Evolutionary conservation across 495 filamentous ascomycete species (phyloP), one percentile per base, ranked within the genome.

Genomic region (Amniculicola lignicola): DNA sequence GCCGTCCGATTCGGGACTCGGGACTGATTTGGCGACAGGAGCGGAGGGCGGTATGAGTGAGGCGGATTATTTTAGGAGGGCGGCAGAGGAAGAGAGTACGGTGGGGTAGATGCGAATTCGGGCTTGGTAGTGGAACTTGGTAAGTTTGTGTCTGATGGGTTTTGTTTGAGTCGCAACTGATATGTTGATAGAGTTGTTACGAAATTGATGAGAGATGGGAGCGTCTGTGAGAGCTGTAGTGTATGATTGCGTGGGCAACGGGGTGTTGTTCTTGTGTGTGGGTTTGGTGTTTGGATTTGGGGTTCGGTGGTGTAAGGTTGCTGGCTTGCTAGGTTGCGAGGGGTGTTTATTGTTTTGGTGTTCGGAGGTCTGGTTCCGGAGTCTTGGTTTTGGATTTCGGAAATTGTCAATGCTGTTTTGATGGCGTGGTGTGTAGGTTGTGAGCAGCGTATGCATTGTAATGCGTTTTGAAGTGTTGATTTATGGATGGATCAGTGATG

Each of bases 251-350:
- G 7, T 33, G 29, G 29, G 29, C n/a, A n/a, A 33, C n/a, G 29
- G 29, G 29, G 29, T 33, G 7, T 33, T 33, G 29, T 33, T 33
- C 29, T 33, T 9, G 29, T 33, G 37, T 40, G 11, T 40, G 7
- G 7, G 16, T 9, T 6, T 12, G 37, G 16, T 40, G 89, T 95
- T 14, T 97, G 76, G 0, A 90, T 95, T 66, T 95, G 97, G 24
- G 97, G 80, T 70, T 95, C 90, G 65, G 85, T 94, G 53, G 96
- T 89, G 29, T 82, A 1, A 90, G 86, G 22, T 95, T 84, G 36
- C 83, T 82, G 2, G 92, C 90, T 71, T 98, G 94, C 53, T 84
- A 78, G 53, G 88, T 79, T 6, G 87, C 86, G 33, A 97, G 80
- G 3, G 83, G 85, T 4, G 15, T 41, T 44, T 50, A 48, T 27